Evolutionary conservation across 1,139 yeast genomes (phyloP).

Genomic region (Blastobotrys buckinghamii): DNA sequence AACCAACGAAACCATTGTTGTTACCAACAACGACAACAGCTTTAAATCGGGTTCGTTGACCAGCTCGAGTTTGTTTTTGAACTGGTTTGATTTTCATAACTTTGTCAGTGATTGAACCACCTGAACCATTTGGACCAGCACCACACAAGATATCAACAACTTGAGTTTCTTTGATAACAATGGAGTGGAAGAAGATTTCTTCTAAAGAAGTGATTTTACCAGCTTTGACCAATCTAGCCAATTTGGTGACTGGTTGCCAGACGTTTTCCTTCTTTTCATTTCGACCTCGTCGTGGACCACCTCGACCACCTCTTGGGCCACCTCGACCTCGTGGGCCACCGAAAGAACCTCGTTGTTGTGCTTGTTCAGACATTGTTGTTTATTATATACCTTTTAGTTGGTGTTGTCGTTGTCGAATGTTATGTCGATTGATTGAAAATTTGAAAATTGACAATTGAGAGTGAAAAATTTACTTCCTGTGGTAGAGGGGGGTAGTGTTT

Average conservation of each 20-base stretch:
- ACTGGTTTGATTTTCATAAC: constrained; percentile 99
- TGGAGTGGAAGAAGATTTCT: constrained; percentile 98
- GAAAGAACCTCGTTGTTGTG: constrained; percentile 25
- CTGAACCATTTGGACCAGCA: constrained; percentile 13
- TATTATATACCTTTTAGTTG: no score
- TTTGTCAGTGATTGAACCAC: constrained; percentile 69
- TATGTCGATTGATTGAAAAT: no score
- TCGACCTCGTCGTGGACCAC: constrained; percentile 57
- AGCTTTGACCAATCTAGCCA: constrained; percentile 99
- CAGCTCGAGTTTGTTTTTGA: constrained; percentile 99
- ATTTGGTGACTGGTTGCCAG: constrained; percentile 99
- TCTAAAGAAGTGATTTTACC: constrained; percentile 95
- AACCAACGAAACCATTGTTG: constrained; percentile 99
- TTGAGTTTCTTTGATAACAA: constrained; percentile 99
- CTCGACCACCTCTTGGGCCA: constrained; percentile 45
- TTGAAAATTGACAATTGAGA: no score
- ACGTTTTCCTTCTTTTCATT: constrained; percentile 92
- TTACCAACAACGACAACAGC: constrained; percentile 99
- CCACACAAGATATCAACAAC: constrained; percentile 96
- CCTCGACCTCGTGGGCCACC: constrained; percentile 38
- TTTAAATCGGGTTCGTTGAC: constrained; percentile 99
- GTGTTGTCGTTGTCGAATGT: neutral
- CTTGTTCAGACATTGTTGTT: neutral
- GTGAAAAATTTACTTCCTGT: no score
- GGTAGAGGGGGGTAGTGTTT: no score